Evolutionary conservation across 768 basidiomycete species (phyloP), one percentile per base, ranked within the genome.

Genomic region (Russula foetens): DNA sequence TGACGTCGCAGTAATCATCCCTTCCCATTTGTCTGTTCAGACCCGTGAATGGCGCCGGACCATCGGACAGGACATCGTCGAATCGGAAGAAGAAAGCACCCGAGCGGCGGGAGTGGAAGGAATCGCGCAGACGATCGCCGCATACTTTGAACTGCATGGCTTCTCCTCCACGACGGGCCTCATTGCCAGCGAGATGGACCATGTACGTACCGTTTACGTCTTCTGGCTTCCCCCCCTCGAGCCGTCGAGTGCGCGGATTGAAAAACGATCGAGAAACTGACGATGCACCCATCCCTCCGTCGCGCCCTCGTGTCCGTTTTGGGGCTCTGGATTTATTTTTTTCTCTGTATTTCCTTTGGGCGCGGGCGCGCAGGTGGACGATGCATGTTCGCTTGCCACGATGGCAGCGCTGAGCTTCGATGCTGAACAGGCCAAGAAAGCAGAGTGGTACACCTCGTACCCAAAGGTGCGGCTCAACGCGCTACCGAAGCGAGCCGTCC

Each of bases 71-170:
- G 51, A 41, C 19, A 17, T 41, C 24, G 31, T 17, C 41, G 23
- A 11, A 35, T 23, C 24, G 38, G 14, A 38, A 19, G 15, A 35
- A 29, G 31, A 35, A 23, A 28, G 53, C 43, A 12, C 38, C 58
- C 33, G 48, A 12, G 24, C 31, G 14, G 39, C 21, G 24, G 23
- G 23, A 47, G 31, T 33, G 9, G 31, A 35, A 35, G 55, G 44
- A 45, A 48, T 61, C 24, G 54, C 52, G n/a, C 59, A 64, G 56
- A 55, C 52, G 50, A 62, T 65, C 56, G 52, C 56, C 41, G 65
- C 65, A 23, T 64, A 66, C 45, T 64, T 65, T 45, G 33, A 33
- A 19, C 31, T 46, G 56, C 56, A 59, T 48, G 59, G 58, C 5
- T 33, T 56, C 43, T 53, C 12, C 29, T 55, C 53, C 19, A 35